phyloP scores from a whole-genome alignment of 768 basidiomycete genomes.

The Suillus subalutaceus region DNA sequence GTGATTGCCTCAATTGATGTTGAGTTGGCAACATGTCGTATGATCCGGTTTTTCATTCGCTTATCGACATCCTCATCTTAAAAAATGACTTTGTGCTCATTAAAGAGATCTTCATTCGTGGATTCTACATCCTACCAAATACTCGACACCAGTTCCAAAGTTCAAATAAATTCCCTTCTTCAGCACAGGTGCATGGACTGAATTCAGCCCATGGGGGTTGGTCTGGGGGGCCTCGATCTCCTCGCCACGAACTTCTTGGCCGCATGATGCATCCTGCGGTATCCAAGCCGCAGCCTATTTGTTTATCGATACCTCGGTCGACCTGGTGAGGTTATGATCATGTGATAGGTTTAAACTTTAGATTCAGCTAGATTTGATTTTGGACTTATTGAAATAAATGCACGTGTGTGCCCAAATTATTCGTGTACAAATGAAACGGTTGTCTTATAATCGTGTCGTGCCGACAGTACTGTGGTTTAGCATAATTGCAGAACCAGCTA shows the following conservation, averaged over 20 bases:
- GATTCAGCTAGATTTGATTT: not conserved
- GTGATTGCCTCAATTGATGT: not conserved
- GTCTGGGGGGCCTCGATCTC: not conserved
- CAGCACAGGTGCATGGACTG: not conserved
- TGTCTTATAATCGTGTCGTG: not conserved
- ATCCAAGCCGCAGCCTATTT: not conserved
- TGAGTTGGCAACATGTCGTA: not conserved
- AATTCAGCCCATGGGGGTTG: not conserved
- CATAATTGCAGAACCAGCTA: not conserved
- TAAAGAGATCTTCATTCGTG: not conserved
- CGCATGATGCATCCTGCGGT: not conserved
- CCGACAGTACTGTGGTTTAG: not conserved
- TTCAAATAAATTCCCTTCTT: not conserved
- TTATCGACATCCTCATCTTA: not conserved
- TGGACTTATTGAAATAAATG: not conserved
- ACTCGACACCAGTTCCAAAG: not conserved
- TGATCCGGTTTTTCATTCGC: too few relatives aligned
- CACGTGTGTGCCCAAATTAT: not conserved
- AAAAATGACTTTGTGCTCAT: not conserved
- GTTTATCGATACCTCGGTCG: not conserved
- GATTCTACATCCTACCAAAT: not conserved
- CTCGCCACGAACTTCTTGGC: not conserved
- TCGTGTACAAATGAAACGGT: not conserved
- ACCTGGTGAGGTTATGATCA: not conserved
- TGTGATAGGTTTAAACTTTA: not conserved